These are phyloP conservation scores for Echeveria elegans DNA, from an alignment of 164 flowering plant genomes.

Conservation along the genomic window DNA sequence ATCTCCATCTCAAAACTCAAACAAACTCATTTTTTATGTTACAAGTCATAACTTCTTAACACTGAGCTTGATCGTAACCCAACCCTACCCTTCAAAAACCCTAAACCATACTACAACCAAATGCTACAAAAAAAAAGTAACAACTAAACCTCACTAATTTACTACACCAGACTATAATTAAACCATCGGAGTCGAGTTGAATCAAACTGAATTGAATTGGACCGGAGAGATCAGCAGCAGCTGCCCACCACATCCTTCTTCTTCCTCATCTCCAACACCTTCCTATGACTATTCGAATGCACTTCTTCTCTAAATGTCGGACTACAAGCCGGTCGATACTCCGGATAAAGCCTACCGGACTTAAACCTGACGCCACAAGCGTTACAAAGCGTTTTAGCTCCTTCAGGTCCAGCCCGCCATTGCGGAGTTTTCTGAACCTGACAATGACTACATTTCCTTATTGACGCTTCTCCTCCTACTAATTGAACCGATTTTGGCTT, in stretches of 20 bases:
- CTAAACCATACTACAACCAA: not conserved
- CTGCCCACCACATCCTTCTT: conserved; percentile 29
- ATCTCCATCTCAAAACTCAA: not conserved
- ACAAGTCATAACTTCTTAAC: not conserved
- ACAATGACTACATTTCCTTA: conserved; percentile 66
- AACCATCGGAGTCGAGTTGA: not conserved
- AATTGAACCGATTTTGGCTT: conserved; percentile 9
- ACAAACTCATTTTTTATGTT: not conserved
- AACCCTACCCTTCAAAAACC: conserved; percentile 1
- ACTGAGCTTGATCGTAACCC: not conserved
- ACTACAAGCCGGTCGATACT: conserved; percentile 82
- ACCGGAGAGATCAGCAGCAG: not conserved
- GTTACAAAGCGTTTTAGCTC: conserved; percentile 81
- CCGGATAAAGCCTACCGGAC: conserved; percentile 84
- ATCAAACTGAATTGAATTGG: not conserved
- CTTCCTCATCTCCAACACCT: conserved; percentile 69
- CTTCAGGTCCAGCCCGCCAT: conserved; percentile 86
- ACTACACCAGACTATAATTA: not conserved
- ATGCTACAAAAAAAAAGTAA: not conserved
- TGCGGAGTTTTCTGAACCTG: conserved; percentile 81
- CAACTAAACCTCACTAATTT: not conserved
- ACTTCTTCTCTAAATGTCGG: conserved; percentile 60
- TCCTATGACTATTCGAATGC: conserved; percentile 80
- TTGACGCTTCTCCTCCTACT: conserved; percentile 12
- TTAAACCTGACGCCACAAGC: conserved; percentile 91